Base-by-base conservation (phyloP, 2,329 filamentous ascomycete genomes). In the Fusarium pininemorale region DNA sequence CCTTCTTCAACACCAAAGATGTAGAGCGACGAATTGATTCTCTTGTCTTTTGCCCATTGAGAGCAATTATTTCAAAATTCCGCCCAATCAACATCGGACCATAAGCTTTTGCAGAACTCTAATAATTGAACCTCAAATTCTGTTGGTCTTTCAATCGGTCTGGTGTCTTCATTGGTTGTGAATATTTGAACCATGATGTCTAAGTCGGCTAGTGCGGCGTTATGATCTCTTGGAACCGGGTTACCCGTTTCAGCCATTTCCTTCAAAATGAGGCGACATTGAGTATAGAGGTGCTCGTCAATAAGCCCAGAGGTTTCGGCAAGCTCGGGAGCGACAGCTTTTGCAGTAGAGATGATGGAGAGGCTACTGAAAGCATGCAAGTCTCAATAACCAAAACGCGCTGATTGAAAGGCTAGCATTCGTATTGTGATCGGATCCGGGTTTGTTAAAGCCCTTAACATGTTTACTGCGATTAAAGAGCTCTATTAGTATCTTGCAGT, bases 371-470 rank as follows among this genome's bases (percentile, higher is more conserved):
- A 48, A 18, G 55, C 41, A 2, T 37, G 41, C 13, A 58, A 48
- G 30, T 28, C 41, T 20, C 24, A 47, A 28, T 48, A 48, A 9
- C 41, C 41, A 7, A 58, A 58, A 10, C 20, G n/a, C 15, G 41
- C 41, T 37, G 14, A 5, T 16, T 2, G 11, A 1, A 11, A n/a
- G 15, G 11, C 18, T 18, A 28, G 26, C 14, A 41, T 55, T 28
- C 3, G 14, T 3, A 15, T 20, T 51, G 16, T 7, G n/a, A 24
- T 3, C 3, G 30, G 6, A 15, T 5, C 16, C 20, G 2, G n/a
- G 16, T 13, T 8, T 32, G 4, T 8, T 37, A 14, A 24, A 35
- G 3, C 24, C 10, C 30, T 18, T 13, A 18, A 10, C n/a, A 22
- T 47, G 30, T 7, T 57, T 57, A 5, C 39, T 14, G 6, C 39